Percentiles rank a stretch among this genome's conserved stretches.
Evolutionary conservation across 768 basidiomycete species (phyloP).

Genomic region (Lactifluus pinguis): DNA sequence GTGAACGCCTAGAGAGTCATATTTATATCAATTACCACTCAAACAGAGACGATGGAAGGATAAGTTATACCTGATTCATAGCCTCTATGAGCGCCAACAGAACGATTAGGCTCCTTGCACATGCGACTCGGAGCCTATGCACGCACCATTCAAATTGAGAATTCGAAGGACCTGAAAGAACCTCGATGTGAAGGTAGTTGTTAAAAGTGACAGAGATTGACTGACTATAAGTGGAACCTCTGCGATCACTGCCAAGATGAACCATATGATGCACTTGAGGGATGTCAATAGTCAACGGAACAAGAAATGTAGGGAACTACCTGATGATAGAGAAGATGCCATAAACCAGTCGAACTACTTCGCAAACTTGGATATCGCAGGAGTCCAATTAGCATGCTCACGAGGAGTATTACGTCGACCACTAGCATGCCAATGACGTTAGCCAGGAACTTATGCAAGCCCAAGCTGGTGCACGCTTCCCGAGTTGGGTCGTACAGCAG

Average conservation of each 20-base stretch:
- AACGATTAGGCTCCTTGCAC: not conserved
- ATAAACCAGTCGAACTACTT: not conserved
- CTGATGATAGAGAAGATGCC: not conserved
- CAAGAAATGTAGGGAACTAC: not conserved
- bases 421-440: too few species aligned
- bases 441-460: not conserved
- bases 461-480: not conserved
- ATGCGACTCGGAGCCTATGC: not conserved
- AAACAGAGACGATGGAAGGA: not conserved
- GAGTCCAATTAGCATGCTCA: not conserved
- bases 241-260: not conserved
- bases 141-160: conserved; percentile 6
- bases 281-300: not conserved
- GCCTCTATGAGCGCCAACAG: not conserved
- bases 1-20: too few species aligned
- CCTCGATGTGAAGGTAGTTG: too few species aligned
- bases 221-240: not conserved
- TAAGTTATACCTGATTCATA: not conserved
- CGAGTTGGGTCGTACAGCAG: too few species aligned
- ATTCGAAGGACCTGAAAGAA: not conserved
- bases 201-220: not conserved
- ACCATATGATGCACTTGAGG: not conserved
- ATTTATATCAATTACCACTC: not conserved
- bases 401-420: not conserved
- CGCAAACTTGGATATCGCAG: not conserved